These are phyloP conservation scores for Nothophaeocryptopus gaeumannii DNA, from an alignment of 2,329 filamentous ascomycete species.

Conservation along the genomic window DNA sequence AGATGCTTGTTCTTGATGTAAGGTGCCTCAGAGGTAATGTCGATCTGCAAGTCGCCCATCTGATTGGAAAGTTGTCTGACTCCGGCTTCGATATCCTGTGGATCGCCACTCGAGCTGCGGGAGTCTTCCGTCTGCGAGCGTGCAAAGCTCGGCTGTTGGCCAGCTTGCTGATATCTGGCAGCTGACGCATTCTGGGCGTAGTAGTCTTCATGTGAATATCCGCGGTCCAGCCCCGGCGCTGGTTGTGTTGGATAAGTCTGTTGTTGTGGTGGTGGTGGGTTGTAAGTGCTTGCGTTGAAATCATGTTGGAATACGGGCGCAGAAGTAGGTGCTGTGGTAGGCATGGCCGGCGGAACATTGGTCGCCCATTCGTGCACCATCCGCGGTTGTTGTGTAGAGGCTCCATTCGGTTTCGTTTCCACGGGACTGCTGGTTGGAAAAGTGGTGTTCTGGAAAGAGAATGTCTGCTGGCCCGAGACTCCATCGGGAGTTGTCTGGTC, in stretches of 20 bases:
- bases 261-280: slow-evolving; percentile 11
- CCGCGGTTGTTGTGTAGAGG: slow-evolving; percentile 10
- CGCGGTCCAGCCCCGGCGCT: slow-evolving; percentile 12
- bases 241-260: slow-evolving; percentile 16
- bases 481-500: slow-evolving; percentile 35
- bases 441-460: slow-evolving; percentile 31
- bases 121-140: slow-evolving; percentile 29
- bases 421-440: slow-evolving; percentile 17
- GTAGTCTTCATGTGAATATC: slow-evolving; percentile 17
- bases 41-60: slow-evolving; percentile 81
- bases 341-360: slow-evolving; percentile 5
- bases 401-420: slow-evolving; percentile 13
- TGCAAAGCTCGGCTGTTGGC: slow-evolving; percentile 18
- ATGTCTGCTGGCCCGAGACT: slow-evolving; percentile 27
- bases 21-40: slow-evolving; percentile 80
- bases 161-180: slow-evolving; percentile 20
- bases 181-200: slow-evolving; percentile 12
- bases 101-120: slow-evolving; percentile 30
- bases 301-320: slow-evolving; percentile 18
- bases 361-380: slow-evolving; percentile 22
- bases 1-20: slow-evolving; percentile 70
- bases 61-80: slow-evolving; percentile 51
- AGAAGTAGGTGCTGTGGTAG: slow-evolving; percentile 16
- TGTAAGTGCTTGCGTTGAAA: slow-evolving; percentile 13
- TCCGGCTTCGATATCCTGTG: slow-evolving; percentile 33